Conservation (phyloP, 2,329 filamentous ascomycete genomes). For the Sporothrix mexicana region DNA sequence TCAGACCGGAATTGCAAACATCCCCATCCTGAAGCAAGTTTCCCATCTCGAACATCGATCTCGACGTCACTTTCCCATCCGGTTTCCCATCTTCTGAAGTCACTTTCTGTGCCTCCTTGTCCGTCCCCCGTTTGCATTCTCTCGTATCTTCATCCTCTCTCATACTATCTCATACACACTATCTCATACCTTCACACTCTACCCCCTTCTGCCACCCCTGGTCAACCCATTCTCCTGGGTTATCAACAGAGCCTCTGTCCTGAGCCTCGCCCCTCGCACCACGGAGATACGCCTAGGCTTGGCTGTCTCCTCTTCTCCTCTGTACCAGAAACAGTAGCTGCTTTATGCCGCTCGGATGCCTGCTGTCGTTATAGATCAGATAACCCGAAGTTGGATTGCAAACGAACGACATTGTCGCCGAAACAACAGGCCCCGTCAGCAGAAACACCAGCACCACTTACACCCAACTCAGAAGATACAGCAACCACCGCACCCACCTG, state of each 20-base stretch:
- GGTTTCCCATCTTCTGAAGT: slow-evolving; percentile 2
- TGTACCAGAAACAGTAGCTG: slow-evolving; percentile 35
- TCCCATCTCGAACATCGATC: slow-evolving; percentile 29
- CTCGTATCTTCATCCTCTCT: slow-evolving; percentile 5
- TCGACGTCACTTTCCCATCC: slow-evolving; percentile 27
- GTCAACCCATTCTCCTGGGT: slow-evolving; percentile 14
- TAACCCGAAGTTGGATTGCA: slow-evolving; percentile 57
- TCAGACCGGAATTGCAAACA: slow-evolving; percentile 19
- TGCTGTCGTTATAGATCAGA: slow-evolving; percentile 59
- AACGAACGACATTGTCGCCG: slow-evolving; percentile 46
- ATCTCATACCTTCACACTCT: not conserved
- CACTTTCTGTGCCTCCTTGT: slow-evolving; percentile 4
- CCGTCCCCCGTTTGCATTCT: slow-evolving; percentile 10
- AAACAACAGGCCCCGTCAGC: slow-evolving; percentile 19
- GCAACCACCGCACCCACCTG: slow-evolving; percentile 15
- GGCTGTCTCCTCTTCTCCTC: slow-evolving; percentile 1
- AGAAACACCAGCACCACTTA: slow-evolving; percentile 20
- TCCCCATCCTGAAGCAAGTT: slow-evolving; percentile 30
- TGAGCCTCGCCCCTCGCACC: slow-evolving; percentile 11
- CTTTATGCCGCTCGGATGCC: slow-evolving; percentile 60
- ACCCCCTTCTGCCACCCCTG: not conserved
- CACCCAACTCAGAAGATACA: slow-evolving; percentile 14
- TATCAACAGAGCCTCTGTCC: slow-evolving; percentile 31
- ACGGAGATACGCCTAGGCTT: slow-evolving; percentile 4
- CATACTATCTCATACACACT: no score